Base-by-base conservation (phyloP, 345 rosid genomes). In the Mangifera indica region DNA sequence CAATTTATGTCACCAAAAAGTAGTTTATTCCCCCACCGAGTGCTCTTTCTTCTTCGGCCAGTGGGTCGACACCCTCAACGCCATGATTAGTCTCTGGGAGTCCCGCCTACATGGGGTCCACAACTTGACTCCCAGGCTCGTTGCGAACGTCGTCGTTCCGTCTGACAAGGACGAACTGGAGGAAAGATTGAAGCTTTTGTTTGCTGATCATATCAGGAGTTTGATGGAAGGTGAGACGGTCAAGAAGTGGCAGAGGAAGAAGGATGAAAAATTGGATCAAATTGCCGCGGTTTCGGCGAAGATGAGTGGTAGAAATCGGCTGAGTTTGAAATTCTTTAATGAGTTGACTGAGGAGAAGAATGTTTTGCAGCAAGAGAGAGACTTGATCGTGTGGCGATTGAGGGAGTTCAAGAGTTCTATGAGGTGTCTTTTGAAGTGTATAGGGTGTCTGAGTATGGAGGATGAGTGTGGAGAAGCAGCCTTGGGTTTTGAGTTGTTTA, bases 341-440 rank as follows among this genome's bases (percentile, higher is more conserved):
- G 77, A 74, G 58, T 32, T 76, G 71, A 6, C 7, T 57, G 81
- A 69, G 60, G 73, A 20, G 67, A 77, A 59, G 83, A 78, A 78
- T 58, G 80, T 26, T 45, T 44, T 88, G 9, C 17, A 18, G 22
- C 76, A 51, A 14, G 97, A 90, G 69, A 76, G 34, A 56, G 79
- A 79, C 10, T 59, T 81, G 70, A 60, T 87, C 32, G 54, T 44
- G 3, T 87, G 71, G 80, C 83, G 90, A 54, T 45, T 86, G 52
- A 76, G 55, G 66, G 98, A 89, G 79, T 94, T 90, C 56, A 64
- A 70, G 76, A 65, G 45, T 46, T 93, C 84, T 7, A 76, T 94
- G 87, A 57, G 60, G 64, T 80, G 88, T 57, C 66, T 94, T 70
- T 29, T 81, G 81, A 74, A 80, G 59, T 78, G 66, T 76, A 75